phyloP scores from a whole-genome alignment of 2,329 filamentous ascomycete genomes.

The Ilyonectria sp. region DNA sequence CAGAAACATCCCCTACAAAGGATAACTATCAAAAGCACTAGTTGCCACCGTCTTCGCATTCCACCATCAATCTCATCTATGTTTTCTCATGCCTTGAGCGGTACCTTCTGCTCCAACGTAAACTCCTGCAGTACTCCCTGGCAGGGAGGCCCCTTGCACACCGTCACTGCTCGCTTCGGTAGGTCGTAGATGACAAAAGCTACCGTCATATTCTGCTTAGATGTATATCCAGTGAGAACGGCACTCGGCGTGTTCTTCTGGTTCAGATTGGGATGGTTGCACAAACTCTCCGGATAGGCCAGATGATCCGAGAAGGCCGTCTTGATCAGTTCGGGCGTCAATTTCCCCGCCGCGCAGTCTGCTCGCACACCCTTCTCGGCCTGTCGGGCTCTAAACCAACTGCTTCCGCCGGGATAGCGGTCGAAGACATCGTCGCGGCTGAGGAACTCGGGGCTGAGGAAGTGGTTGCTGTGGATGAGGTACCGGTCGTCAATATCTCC shows the following conservation, averaged over 20 bases:
- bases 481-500: constrained; percentile 34
- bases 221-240: constrained; percentile 8
- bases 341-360: neutral
- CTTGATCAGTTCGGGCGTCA: constrained; percentile 26
- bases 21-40: no score
- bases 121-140: constrained; percentile 23
- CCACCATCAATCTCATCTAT: no score
- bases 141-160: constrained; percentile 46
- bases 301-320: constrained; percentile 44
- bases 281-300: constrained; percentile 41
- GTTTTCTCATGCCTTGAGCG: neutral
- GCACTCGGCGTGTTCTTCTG: constrained; percentile 4
- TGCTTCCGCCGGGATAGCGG: constrained; percentile 41
- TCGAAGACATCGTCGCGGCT: constrained; percentile 34
- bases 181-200: constrained; percentile 46
- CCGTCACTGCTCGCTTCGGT: constrained; percentile 29
- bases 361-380: constrained; percentile 29
- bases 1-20: no score
- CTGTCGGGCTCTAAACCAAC: constrained; percentile 38
- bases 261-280: constrained; percentile 37
- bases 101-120: neutral
- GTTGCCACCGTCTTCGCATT: no score
- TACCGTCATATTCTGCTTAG: constrained; percentile 31
- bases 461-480: constrained; percentile 50
- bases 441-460: constrained; percentile 38